Evolutionary conservation across 2,329 filamentous ascomycete genomes (phyloP).

Genomic region (Daldinia sp.): DNA sequence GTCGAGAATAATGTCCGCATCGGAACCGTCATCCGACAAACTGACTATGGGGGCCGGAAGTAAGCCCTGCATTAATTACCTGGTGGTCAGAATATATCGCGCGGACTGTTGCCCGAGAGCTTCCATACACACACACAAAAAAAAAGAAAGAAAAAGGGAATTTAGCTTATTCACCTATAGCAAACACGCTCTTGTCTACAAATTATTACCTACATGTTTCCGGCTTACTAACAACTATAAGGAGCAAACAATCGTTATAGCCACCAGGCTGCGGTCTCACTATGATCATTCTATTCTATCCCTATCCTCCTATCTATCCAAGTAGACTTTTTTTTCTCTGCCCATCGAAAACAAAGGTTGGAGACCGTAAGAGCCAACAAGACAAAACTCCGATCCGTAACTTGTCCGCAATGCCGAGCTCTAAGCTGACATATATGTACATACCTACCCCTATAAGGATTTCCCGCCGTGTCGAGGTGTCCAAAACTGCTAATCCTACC

Average conservation of each 20-base stretch:
- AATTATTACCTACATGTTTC: neutral
- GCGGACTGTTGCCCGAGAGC: neutral
- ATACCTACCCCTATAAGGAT: neutral
- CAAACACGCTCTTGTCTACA: neutral
- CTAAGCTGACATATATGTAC: constrained; percentile 4
- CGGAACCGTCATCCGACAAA: constrained; percentile 2
- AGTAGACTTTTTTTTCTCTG: too few species aligned
- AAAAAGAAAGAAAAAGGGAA: too few species aligned
- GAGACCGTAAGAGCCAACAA: neutral
- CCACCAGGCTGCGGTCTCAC: neutral
- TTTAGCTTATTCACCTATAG: neutral
- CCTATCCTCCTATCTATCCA: neutral
- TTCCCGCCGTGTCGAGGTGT: neutral
- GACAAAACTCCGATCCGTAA: neutral
- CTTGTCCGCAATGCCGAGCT: neutral
- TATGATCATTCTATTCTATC: neutral
- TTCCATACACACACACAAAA: too few species aligned
- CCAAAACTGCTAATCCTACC: neutral
- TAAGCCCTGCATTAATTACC: neutral
- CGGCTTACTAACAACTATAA: neutral
- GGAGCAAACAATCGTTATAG: neutral
- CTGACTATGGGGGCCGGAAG: neutral
- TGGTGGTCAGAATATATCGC: constrained; percentile 4
- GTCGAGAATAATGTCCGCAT: neutral
- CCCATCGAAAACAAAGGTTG: neutral